Evolutionary conservation across 225 moss, liverwort and hornwort genomes (phyloP).

Genomic region (Sphagnum tenellum): DNA sequence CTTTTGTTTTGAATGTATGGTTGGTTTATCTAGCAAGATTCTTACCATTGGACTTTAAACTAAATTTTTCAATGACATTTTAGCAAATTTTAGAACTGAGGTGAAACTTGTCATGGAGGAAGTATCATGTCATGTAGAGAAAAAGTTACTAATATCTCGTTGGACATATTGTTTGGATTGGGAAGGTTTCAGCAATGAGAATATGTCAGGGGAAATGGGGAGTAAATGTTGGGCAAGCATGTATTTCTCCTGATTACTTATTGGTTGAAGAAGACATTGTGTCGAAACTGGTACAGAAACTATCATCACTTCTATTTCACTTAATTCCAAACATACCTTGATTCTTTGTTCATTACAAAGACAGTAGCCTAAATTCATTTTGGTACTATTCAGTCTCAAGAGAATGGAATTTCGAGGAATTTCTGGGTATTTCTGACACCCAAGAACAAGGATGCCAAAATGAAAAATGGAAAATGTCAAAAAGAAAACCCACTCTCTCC

Average conservation of each 20-base stretch:
- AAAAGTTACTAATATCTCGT: background rate
- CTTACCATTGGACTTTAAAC: background rate
- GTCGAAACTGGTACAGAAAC: slow-evolving; percentile 25
- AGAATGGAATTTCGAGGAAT: too few relatives aligned
- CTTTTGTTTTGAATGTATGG: too few relatives aligned
- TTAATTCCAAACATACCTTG: background rate
- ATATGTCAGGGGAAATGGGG: slow-evolving; percentile 52
- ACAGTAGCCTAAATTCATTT: too few relatives aligned
- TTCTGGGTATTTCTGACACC: too few relatives aligned
- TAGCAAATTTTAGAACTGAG: background rate
- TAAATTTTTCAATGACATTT: background rate
- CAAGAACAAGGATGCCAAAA: too few relatives aligned
- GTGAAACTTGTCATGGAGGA: background rate
- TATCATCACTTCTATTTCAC: too few relatives aligned
- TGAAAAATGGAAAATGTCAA: too few relatives aligned
- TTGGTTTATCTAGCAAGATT: background rate
- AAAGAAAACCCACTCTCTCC: too few relatives aligned
- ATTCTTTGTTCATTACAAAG: background rate
- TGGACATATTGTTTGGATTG: background rate
- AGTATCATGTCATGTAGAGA: too few relatives aligned
- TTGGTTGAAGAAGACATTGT: slow-evolving; percentile 56
- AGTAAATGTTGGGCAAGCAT: slow-evolving; percentile 54
- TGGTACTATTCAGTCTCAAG: too few relatives aligned
- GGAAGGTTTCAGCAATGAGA: slow-evolving; percentile 26
- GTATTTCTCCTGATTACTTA: slow-evolving; percentile 57